A percentile compares a stretch with the other conserved stretches of the same genome.
phyloP scores from a whole-genome alignment of 805 yeast genomes.

The Myxozyma vanderwaltii region DNA sequence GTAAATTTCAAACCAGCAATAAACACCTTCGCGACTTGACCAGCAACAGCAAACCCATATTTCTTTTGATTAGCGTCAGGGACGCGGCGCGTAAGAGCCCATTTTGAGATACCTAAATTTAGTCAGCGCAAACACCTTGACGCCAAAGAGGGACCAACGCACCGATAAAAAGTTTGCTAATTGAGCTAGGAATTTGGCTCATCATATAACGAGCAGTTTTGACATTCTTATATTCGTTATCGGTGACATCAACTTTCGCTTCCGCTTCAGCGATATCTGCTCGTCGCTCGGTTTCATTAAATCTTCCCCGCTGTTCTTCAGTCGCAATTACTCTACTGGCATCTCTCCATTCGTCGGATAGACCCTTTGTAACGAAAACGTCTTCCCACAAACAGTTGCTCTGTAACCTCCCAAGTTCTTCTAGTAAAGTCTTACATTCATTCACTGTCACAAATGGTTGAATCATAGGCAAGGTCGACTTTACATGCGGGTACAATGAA shows the following conservation, averaged over 20 bases:
- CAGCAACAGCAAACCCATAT: conserved; percentile 38
- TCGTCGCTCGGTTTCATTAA: conserved; percentile 14
- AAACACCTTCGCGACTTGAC: conserved; percentile 34
- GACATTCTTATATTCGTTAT: conserved; percentile 30
- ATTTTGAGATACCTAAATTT: conserved; percentile 28
- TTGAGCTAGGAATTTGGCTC: conserved; percentile 30
- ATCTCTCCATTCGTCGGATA: conserved; percentile 32
- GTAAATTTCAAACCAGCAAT: conserved; percentile 28
- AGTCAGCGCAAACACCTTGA: neutral
- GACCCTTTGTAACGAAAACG: conserved; percentile 19
- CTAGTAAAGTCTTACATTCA: conserved; percentile 26
- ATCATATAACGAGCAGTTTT: conserved; percentile 31
- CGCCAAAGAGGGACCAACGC: neutral
- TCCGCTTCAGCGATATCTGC: conserved; percentile 29
- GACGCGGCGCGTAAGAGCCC: conserved; percentile 25
- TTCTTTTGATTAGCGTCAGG: conserved; percentile 34
- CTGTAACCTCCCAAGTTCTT: conserved; percentile 36
- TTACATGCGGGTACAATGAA: conserved; percentile 29
- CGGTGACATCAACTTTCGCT: conserved; percentile 29
- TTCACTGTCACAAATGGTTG: conserved; percentile 26
- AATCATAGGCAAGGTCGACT: conserved; percentile 30
- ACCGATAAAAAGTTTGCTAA: conserved; percentile 29
- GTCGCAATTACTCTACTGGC: conserved; percentile 25
- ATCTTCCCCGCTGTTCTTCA: conserved; percentile 17
- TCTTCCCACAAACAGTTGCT: conserved; percentile 40